Percentiles rank a stretch among this genome's conserved stretches.
Evolutionary conservation across 2,329 filamentous ascomycete genomes (phyloP).

Genomic region (Knufia fluminis): DNA sequence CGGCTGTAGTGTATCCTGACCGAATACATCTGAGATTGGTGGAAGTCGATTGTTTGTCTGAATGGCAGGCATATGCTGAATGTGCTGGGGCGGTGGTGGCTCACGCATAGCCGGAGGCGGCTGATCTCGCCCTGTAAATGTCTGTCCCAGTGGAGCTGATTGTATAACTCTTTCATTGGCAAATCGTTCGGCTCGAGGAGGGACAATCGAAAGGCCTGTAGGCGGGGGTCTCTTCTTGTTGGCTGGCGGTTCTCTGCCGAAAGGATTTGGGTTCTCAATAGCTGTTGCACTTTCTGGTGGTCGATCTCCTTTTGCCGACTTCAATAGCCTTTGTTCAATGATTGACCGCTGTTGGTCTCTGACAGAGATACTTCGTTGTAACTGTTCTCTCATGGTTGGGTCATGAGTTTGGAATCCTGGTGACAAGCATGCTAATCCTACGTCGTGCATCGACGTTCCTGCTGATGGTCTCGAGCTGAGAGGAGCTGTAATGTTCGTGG

Average conservation of each 20-base stretch:
- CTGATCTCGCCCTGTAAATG: slow-evolving; percentile 83
- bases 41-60: slow-evolving; percentile 89
- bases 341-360: slow-evolving; percentile 89
- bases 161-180: slow-evolving; percentile 92
- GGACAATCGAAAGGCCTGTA: slow-evolving; percentile 86
- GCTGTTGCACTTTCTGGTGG: slow-evolving; percentile 34
- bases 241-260: slow-evolving; percentile 47
- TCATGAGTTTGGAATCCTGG: slow-evolving; percentile 95
- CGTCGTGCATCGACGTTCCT: slow-evolving; percentile 72
- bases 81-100: slow-evolving; percentile 68
- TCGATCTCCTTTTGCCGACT: slow-evolving; percentile 71
- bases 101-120: slow-evolving; percentile 68
- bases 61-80: slow-evolving; percentile 77
- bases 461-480: slow-evolving; percentile 50
- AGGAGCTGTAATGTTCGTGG: slow-evolving; percentile 30
- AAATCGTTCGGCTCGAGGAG: slow-evolving; percentile 84
- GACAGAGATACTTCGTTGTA: slow-evolving; percentile 88
- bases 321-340: slow-evolving; percentile 83
- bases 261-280: slow-evolving; percentile 60
- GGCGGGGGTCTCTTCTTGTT: slow-evolving; percentile 61
- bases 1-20: slow-evolving; percentile 57
- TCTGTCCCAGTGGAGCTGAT: slow-evolving; percentile 87
- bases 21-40: slow-evolving; percentile 90
- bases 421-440: slow-evolving; percentile 87
- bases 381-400: slow-evolving; percentile 89